A percentile compares a stretch with the other conserved stretches of the same genome.
These are phyloP conservation scores for Monilinia laxa DNA, from an alignment of 2,329 filamentous ascomycete species.

Conservation along the genomic window DNA sequence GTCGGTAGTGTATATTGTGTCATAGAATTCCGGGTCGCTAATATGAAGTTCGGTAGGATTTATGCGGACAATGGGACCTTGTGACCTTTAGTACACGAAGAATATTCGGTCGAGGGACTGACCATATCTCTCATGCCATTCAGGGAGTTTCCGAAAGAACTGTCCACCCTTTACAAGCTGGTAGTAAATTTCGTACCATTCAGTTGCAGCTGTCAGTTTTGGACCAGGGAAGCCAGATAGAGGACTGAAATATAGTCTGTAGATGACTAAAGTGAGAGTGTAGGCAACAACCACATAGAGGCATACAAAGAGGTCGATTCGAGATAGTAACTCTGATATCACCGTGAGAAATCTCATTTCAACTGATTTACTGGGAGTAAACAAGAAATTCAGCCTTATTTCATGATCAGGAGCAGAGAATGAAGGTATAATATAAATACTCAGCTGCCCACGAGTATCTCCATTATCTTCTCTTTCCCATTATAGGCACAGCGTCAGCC, in stretches of 20 bases:
- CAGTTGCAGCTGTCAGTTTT: conserved; percentile 38
- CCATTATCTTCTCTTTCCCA: neutral
- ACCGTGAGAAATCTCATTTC: conserved; percentile 6
- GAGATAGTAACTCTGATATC: neutral
- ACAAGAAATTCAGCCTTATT: neutral
- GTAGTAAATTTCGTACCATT: conserved; percentile 44
- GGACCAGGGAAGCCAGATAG: conserved; percentile 41
- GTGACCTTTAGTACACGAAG: neutral
- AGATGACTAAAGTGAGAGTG: conserved; percentile 19
- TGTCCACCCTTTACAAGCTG: conserved; percentile 44
- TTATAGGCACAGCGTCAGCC: neutral
- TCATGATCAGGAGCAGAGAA: neutral
- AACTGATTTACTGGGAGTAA: too few relatives aligned
- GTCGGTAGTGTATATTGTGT: conserved; percentile 43
- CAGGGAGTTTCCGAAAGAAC: conserved; percentile 46
- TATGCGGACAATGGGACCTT: conserved; percentile 41
- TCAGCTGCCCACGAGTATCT: neutral
- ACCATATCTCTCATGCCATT: conserved; percentile 46
- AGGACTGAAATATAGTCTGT: conserved; percentile 42
- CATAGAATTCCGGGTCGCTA: conserved; percentile 42
- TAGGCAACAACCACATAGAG: conserved; percentile 10
- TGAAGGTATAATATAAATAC: neutral
- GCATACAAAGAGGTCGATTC: neutral
- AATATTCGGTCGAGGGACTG: neutral
- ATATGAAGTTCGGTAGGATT: conserved; percentile 45